Base-by-base conservation (phyloP, 768 basidiomycete species). In the Phylloporus scabripes region DNA sequence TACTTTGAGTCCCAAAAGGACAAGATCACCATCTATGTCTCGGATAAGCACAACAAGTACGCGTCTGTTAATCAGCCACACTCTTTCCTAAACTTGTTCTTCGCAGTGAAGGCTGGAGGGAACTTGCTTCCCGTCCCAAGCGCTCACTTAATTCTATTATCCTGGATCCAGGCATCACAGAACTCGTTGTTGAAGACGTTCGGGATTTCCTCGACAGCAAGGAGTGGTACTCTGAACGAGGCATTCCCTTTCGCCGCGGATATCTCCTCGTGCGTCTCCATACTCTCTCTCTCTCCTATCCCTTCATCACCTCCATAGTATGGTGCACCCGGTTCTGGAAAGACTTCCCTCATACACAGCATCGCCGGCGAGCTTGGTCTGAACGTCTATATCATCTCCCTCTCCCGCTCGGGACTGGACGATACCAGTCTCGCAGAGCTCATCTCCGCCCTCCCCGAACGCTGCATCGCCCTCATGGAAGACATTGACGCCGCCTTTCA, bases 401-500 rank as follows among this genome's bases (percentile, higher is more conserved):
- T 89, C 7, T 81, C 84, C 4, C 76, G 79, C 17, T 55, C 66
- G 12, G 79, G 80, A 8, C 62, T 90, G 38, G 85, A 87, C 57
- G 87, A 89, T 60, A 69, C 72, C 1, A 62, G 67, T 7, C 75
- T 88, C 21, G 74, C 71, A 45, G 72, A 78, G 34, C 70, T 87
- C 37, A 79, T 88, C 50, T 72, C 76, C 8, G 70, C 73, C 2
- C 72, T 89, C 2, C 87, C 88, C n/a, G 74, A 80, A 49, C 73
- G 74, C 55, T 87, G 83, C 57, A 83, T 91, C 48, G 79, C 82
- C 5, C 72, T 92, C 31, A 87, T 92, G 79, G 87, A 91, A 63
- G 89, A 91, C 61, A 83, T 91, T 47, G 89, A 92, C 55, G 85
- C 82, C 2, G 87, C 86, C 2, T 86, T 90, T 66, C 69, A 69